A percentile compares a stretch with the other conserved stretches of the same genome.
Evolutionary conservation across 2,329 filamentous ascomycete species (phyloP).

Genomic region (Colletotrichum australisinense): DNA sequence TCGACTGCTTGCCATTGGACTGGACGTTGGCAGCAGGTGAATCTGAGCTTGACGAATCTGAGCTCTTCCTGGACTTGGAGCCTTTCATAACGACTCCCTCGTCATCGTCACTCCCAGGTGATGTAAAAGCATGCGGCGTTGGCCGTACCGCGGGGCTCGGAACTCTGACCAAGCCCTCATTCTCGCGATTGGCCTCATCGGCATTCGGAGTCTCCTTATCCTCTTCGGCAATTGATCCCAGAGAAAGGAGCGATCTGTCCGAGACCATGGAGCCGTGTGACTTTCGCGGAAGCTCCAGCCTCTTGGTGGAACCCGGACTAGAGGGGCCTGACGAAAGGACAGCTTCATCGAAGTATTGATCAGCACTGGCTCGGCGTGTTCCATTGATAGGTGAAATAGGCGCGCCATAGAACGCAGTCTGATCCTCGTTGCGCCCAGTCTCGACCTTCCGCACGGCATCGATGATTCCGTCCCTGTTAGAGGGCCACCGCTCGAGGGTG

Average conservation of each 20-base stretch:
- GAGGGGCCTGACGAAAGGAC: constrained; percentile 47
- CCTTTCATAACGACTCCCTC: constrained; percentile 52
- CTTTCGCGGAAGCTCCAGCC: constrained; percentile 42
- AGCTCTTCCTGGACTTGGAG: constrained; percentile 26
- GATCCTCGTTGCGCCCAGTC: constrained; percentile 55
- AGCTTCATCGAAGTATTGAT: constrained; percentile 49
- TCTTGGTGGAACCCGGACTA: constrained; percentile 47
- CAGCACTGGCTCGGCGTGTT: constrained; percentile 48
- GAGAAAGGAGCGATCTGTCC: constrained; percentile 51
- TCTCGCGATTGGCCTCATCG: constrained; percentile 30
- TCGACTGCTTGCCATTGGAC: constrained; percentile 21
- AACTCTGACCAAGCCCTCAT: constrained; percentile 36
- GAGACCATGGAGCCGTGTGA: constrained; percentile 41
- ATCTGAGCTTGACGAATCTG: background rate
- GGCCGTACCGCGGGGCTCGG: constrained; percentile 43
- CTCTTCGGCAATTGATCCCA: constrained; percentile 58
- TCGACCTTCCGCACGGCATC: constrained; percentile 58
- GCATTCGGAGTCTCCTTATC: constrained; percentile 36
- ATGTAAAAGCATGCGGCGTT: constrained; percentile 37
- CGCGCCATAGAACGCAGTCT: constrained; percentile 48
- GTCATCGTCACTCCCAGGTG: constrained; percentile 51
- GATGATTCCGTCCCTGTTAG: constrained; percentile 56
- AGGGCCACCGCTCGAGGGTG: constrained; percentile 61
- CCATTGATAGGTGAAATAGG: constrained; percentile 50
- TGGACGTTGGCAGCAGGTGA: constrained; percentile 10